These are phyloP conservation scores for Endotrypanum monterogeii DNA, from an alignment of 208 protist genomes.

Conservation along the genomic window DNA sequence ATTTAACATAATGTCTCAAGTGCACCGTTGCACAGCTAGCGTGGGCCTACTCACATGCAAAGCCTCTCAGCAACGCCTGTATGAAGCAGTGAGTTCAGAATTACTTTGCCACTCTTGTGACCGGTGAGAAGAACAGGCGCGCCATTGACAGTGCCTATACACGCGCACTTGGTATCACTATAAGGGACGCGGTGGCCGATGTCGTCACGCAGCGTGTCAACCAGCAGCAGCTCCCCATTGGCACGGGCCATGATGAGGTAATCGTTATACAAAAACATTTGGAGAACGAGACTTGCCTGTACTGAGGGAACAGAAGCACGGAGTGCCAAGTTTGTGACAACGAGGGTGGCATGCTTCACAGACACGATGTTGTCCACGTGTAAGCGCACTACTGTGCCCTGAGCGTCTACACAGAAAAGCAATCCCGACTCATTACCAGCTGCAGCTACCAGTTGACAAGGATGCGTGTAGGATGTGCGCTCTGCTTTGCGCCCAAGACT, in stretches of 20 bases:
- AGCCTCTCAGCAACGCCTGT: slow-evolving; percentile 2
- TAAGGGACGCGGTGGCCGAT: slow-evolving; percentile 29
- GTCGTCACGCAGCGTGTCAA: slow-evolving; percentile 24
- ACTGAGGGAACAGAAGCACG: slow-evolving; percentile 21
- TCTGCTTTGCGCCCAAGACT: slow-evolving; percentile 53
- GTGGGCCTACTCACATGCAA: neutral
- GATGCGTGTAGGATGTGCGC: slow-evolving; percentile 64
- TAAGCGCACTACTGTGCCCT: slow-evolving; percentile 36
- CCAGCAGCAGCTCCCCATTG: slow-evolving; percentile 29
- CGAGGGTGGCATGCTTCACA: slow-evolving; percentile 41
- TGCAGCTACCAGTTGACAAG: slow-evolving; percentile 36
- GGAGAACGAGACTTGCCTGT: slow-evolving; percentile 8
- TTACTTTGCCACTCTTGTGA: slow-evolving; percentile 30
- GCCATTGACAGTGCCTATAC: slow-evolving; percentile 23
- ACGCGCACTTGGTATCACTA: slow-evolving; percentile 19
- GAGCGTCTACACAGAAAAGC: slow-evolving; percentile 61
- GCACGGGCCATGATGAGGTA: slow-evolving; percentile 25
- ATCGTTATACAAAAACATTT: slow-evolving; percentile 10
- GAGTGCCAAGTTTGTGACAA: slow-evolving; percentile 28
- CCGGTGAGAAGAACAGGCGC: slow-evolving; percentile 32
- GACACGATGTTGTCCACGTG: slow-evolving; percentile 63
- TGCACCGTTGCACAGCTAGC: neutral
- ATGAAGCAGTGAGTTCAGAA: slow-evolving; percentile 22
- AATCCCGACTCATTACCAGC: slow-evolving; percentile 26
- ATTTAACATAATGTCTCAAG: neutral